A percentile compares a stretch with the other conserved stretches of the same genome.
Evolutionary conservation across 2,329 filamentous ascomycete species (phyloP).

Genomic region (Trichoderma atroviride): DNA sequence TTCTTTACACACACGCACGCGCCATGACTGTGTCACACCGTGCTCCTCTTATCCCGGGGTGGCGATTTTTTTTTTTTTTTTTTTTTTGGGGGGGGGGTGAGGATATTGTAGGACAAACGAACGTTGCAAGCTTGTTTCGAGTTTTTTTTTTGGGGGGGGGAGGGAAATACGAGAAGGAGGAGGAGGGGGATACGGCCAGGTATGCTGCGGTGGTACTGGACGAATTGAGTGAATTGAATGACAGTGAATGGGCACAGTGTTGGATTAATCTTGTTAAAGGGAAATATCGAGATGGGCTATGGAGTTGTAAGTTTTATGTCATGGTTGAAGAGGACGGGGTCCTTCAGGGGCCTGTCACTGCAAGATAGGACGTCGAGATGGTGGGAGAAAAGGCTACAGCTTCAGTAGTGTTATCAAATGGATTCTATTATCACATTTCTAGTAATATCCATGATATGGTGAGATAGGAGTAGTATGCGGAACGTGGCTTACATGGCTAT

Average conservation of each 20-base stretch:
- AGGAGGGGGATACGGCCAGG: neutral
- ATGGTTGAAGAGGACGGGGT: neutral
- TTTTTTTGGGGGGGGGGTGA: no score
- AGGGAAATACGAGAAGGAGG: conserved; percentile 8
- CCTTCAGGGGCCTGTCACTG: neutral
- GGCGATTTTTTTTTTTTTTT: neutral
- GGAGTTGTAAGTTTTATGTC: neutral
- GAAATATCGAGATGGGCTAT: neutral
- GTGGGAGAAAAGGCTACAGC: neutral
- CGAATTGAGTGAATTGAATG: neutral
- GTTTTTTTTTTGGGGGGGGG: neutral
- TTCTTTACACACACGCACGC: neutral
- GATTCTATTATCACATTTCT: no score
- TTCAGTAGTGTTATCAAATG: neutral
- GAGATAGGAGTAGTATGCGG: neutral
- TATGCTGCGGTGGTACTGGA: neutral
- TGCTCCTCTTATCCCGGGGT: neutral
- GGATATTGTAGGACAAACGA: conserved; percentile 10
- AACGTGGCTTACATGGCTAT: neutral
- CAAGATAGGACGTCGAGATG: neutral
- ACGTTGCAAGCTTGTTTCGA: conserved; percentile 26
- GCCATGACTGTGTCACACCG: neutral
- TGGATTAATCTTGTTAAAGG: neutral
- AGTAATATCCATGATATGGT: no score
- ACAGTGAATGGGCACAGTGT: neutral